Base-by-base conservation (phyloP, 2,329 filamentous ascomycete genomes). In the Hypocreales sp. region DNA sequence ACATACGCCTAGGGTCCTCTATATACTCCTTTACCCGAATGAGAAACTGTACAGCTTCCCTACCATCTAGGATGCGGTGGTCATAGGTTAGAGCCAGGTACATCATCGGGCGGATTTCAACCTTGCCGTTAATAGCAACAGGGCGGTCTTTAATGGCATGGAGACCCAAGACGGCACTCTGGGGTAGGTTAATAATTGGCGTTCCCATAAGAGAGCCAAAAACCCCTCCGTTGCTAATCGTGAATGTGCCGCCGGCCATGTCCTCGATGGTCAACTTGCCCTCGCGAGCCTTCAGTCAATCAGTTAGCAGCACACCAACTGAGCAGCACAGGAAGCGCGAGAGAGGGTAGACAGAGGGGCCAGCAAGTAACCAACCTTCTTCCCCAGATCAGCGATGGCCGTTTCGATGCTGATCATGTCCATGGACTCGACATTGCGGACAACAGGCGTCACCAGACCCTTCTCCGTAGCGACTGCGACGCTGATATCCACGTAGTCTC, bases 91-190 rank as follows among this genome's bases (percentile, higher is more conserved):
- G 67, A 22, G 90, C 90, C 38, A 98, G 71, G 56, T 93, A 95
- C 90, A 98, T 98, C 84, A 98, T 95, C n/a, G 90, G 90, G 40
- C 90, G 72, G 41, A 93, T 81, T 55, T 94, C 86, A 31, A 95
- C 66, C 63, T 94, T 92, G 47, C 90, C 90, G 46, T 95, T 84
- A 35, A 95, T 65, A 15, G 70, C 87, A 28, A 94, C 74, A 3
- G 87, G 75, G 45, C 79, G 81, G 30, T 98, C 84, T 64, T 98
- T 98, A 58, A 94, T 94, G 25, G 87, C 84, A 53, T 98, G 87
- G 14, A 94, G 74, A 39, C 87, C 87, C 32, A 94, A 69, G 8
- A 94, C 86, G 31, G 83, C 80, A 33, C 80, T 87, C 52, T 95
- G 87, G 10, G 87, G 87, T 25, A 93, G 65, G 58, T 98, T 98